These are phyloP conservation scores for Escallonia rubra DNA, from an alignment of 129 eudicot species.

Conservation along the genomic window DNA sequence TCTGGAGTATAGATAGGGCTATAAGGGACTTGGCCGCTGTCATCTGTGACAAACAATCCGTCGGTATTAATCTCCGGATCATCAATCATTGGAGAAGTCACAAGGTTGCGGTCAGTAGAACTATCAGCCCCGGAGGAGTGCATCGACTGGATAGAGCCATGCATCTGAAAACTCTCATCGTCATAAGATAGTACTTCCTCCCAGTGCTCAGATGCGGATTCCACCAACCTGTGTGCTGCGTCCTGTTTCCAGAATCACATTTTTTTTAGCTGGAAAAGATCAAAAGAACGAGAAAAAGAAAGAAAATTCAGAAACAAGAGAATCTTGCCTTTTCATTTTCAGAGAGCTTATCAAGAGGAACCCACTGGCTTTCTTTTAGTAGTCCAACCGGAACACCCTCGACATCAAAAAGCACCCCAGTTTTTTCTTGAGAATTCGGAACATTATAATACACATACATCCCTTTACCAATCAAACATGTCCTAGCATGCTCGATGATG, in stretches of 20 bases:
- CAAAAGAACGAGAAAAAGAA: background rate
- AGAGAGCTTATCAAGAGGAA: slow-evolving; percentile 42
- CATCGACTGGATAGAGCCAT: no score
- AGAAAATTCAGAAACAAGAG: background rate
- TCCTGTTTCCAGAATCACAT: slow-evolving; percentile 27
- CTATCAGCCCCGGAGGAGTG: no score
- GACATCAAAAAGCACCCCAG: slow-evolving; percentile 44
- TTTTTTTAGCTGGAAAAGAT: background rate
- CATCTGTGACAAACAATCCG: background rate
- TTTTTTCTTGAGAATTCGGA: slow-evolving; percentile 26
- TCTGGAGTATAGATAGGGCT: background rate
- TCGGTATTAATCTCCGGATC: background rate
- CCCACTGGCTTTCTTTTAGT: slow-evolving; percentile 25
- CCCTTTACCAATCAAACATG: slow-evolving; percentile 33
- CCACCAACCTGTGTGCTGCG: slow-evolving; percentile 28
- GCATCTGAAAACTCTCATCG: slow-evolving; percentile 6
- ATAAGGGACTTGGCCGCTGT: no score
- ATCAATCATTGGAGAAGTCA: background rate
- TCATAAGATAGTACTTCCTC: slow-evolving; percentile 19
- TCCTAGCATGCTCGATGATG: slow-evolving; percentile 56
- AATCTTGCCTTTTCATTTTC: slow-evolving; percentile 44
- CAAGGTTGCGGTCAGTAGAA: background rate
- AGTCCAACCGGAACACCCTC: slow-evolving; percentile 46
- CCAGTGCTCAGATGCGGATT: slow-evolving; percentile 45
- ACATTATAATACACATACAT: slow-evolving; percentile 32